Conservation (phyloP, 352 stramenopile genomes). For the Phytophthora vignae region DNA sequence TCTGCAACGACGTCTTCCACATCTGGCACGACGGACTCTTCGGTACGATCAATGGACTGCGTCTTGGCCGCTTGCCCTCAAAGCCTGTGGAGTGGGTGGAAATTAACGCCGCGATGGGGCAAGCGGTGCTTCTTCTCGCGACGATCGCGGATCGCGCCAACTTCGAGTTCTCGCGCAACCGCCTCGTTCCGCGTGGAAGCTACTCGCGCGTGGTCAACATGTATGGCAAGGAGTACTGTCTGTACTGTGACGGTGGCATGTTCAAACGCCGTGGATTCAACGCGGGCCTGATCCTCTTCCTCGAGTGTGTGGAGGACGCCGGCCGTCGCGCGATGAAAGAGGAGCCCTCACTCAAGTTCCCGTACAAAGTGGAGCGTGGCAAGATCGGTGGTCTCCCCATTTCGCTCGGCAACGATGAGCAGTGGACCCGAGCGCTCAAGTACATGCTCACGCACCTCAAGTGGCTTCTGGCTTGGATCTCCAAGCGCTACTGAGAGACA, state of each 20-base stretch:
- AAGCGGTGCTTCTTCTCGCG: slow-evolving; percentile 84
- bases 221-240: slow-evolving; percentile 85
- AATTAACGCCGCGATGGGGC: slow-evolving; percentile 90
- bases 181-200: slow-evolving; percentile 83
- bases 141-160: slow-evolving; percentile 84
- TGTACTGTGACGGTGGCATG: slow-evolving; percentile 86
- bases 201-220: slow-evolving; percentile 88
- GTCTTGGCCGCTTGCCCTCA: slow-evolving; percentile 80
- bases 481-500: slow-evolving; percentile 74
- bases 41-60: slow-evolving; percentile 90
- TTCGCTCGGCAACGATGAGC: slow-evolving; percentile 87
- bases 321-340: slow-evolving; percentile 88
- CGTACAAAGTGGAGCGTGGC: slow-evolving; percentile 91
- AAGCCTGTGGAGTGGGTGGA: slow-evolving; percentile 91
- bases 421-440: slow-evolving; percentile 94
- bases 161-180: slow-evolving; percentile 88
- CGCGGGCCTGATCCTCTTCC: slow-evolving; percentile 90
- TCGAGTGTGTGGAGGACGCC: slow-evolving; percentile 90
- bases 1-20: slow-evolving; percentile 92
- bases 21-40: slow-evolving; percentile 93
- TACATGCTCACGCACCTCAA: slow-evolving; percentile 94
- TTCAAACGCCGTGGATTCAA: slow-evolving; percentile 93
- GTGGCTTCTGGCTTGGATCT: slow-evolving; percentile 94
- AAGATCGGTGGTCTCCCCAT: slow-evolving; percentile 93
- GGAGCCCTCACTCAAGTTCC: slow-evolving; percentile 90